phyloP scores from a whole-genome alignment of 495 filamentous ascomycete species.

The Darksidea phi region DNA sequence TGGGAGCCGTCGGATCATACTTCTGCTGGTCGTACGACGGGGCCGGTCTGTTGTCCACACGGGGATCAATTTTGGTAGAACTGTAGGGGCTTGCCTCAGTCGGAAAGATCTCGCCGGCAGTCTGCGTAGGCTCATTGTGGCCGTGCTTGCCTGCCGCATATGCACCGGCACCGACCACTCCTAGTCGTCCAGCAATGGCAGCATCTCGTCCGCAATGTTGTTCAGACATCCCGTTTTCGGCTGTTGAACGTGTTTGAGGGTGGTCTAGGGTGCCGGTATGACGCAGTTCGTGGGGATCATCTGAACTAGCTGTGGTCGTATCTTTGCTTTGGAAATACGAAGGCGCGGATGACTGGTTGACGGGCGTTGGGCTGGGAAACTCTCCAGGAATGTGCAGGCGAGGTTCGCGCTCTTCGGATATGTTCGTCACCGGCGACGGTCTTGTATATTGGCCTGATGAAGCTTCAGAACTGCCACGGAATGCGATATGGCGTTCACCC shows the following conservation, averaged over 20 bases:
- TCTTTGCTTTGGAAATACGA: background rate
- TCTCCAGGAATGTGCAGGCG: slow-evolving; percentile 33
- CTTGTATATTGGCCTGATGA: slow-evolving; percentile 29
- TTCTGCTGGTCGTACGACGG: too few relatives aligned
- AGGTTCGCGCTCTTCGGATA: slow-evolving; percentile 3
- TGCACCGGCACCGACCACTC: slow-evolving; percentile 28
- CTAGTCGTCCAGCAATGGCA: slow-evolving; percentile 28
- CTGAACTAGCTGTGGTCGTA: background rate
- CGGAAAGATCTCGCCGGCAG: background rate
- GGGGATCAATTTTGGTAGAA: slow-evolving; percentile 10
- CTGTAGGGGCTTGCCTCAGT: slow-evolving; percentile 12
- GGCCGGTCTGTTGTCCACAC: slow-evolving; percentile 5
- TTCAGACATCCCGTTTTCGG: background rate
- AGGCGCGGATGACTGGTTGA: slow-evolving; percentile 8
- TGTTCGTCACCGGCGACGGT: background rate
- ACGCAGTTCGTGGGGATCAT: background rate
- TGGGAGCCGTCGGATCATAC: background rate
- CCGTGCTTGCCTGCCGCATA: slow-evolving; percentile 24
- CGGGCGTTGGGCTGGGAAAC: slow-evolving; percentile 25
- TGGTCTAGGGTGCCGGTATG: background rate
- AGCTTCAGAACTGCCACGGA: slow-evolving; percentile 16
- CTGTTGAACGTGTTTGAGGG: background rate
- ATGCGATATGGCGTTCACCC: background rate
- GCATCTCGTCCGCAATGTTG: slow-evolving; percentile 40
- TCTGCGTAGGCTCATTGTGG: slow-evolving; percentile 19